phyloP scores from a whole-genome alignment of 139 green algal genomes.

The Micractinium sp. region DNA sequence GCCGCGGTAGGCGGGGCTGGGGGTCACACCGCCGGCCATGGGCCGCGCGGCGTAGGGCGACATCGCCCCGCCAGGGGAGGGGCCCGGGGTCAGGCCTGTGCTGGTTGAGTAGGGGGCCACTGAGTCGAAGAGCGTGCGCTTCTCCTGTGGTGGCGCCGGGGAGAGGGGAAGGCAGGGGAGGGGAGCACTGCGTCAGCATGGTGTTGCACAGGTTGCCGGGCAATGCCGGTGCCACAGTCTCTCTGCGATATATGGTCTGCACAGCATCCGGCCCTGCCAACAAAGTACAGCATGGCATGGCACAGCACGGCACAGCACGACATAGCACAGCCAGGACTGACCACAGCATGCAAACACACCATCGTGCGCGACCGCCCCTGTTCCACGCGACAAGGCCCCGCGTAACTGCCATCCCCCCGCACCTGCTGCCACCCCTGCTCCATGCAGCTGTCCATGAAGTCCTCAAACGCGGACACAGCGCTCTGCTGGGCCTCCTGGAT shows the following conservation, averaged over 20 bases:
- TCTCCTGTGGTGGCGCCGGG: slow-evolving; percentile 54
- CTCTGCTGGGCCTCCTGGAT: slow-evolving; percentile 81
- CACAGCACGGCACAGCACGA: too few relatives aligned
- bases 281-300: too few relatives aligned
- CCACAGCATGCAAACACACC: neutral
- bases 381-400: neutral
- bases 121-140: slow-evolving; percentile 70
- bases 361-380: too few relatives aligned
- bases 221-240: neutral
- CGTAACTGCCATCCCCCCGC: neutral
- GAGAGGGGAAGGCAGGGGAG: neutral
- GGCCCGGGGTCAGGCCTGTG: neutral
- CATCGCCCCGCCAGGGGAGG: slow-evolving; percentile 12
- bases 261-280: too few relatives aligned
- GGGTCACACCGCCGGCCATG: neutral
- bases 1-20: slow-evolving; percentile 21
- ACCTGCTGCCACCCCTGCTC: slow-evolving; percentile 31
- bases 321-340: too few relatives aligned
- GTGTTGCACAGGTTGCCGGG: too few relatives aligned
- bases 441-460: slow-evolving; percentile 74
- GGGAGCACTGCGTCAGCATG: neutral
- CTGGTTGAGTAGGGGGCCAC: slow-evolving; percentile 58
- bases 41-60: slow-evolving; percentile 21
- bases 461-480: slow-evolving; percentile 75
- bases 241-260: too few relatives aligned